Base-by-base conservation (phyloP, 495 filamentous ascomycete genomes). In the Corynascus novoguineensis region DNA sequence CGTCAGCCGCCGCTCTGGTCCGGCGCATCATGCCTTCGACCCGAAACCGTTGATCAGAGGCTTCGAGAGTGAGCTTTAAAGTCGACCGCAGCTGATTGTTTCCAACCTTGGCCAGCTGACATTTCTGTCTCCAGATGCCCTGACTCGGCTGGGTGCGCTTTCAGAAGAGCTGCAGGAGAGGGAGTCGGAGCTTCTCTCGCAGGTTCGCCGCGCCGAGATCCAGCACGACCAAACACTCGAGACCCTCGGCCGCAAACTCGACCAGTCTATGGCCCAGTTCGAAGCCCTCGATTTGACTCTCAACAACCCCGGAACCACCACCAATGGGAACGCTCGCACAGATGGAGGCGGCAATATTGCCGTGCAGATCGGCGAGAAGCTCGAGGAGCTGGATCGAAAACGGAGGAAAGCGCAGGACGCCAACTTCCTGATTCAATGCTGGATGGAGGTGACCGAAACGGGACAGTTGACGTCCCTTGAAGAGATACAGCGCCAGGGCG, bases 31-130 rank as follows among this genome's bases (percentile, higher is more conserved):
- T 68, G 84, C 88, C 46, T 99, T 99, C 67, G 95, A 99, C 67
- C 95, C 95, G 1, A 97, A 99, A 72, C 95, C 95, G 5, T 79
- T 97, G 64, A 97, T 99, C 60, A 84, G 95, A 38, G 90, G 89
- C 15, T 97, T 99, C 64, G 93, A 99, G 72, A 82, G 88, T 79
- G 84, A 59, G 72, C 34, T 14, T 24, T 5, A 38, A 8, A 24
- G 25, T 5, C 21, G 12, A 22, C 3, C 14, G 14, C 22, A 15
- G 55, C 44, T 7, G 14, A 29, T n/a, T 46, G 42, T 27, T 0
- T 5, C 25, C 24, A 15, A 7, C n/a, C 12, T 27, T n/a, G 15
- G 5, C 0, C 8, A 12, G n/a, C 46, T 49, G 34, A 49, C 46
- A 22, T 34, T 21, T 5, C 8, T 50, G 29, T 8, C 31, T 46